A percentile compares a stretch with the other conserved stretches of the same genome.
These are phyloP conservation scores for Lodderomyces metapsilosis DNA, from an alignment of 1,139 yeast genomes.

Conservation along the genomic window DNA sequence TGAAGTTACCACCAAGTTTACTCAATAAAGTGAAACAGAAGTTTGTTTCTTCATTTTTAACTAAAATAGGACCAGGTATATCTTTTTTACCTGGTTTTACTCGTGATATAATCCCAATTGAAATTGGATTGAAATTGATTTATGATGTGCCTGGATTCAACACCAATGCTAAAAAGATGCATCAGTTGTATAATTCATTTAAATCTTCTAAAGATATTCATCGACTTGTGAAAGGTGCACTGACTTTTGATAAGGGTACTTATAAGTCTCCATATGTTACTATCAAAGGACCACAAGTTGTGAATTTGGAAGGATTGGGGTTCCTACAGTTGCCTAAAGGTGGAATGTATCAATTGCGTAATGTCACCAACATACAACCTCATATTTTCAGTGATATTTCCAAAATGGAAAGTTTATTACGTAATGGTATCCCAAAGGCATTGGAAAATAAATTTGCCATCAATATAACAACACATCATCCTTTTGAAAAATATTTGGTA, in stretches of 20 bases:
- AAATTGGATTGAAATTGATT: slow-evolving; percentile 30
- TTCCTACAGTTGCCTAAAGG: slow-evolving; percentile 42
- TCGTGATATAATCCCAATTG: slow-evolving; percentile 40
- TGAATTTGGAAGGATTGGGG: slow-evolving; percentile 62
- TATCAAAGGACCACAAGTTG: slow-evolving; percentile 42
- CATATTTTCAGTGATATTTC: slow-evolving; percentile 26
- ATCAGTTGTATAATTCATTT: slow-evolving; percentile 18
- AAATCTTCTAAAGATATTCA: slow-evolving; percentile 30
- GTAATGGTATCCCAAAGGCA: slow-evolving; percentile 14
- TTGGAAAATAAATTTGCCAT: slow-evolving; percentile 32
- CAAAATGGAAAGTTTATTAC: slow-evolving; percentile 25
- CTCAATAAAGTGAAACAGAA: slow-evolving; percentile 14
- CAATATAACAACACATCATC: slow-evolving; percentile 12
- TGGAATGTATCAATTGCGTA: slow-evolving; percentile 44
- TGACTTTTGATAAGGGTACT: slow-evolving; percentile 32
- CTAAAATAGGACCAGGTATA: slow-evolving; percentile 42
- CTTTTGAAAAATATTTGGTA: slow-evolving; percentile 44
- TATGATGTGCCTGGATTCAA: slow-evolving; percentile 61
- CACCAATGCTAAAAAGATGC: slow-evolving; percentile 25
- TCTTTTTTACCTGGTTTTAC: slow-evolving; percentile 60
- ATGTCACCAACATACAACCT: slow-evolving; percentile 31
- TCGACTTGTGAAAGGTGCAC: slow-evolving; percentile 35
- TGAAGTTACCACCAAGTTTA: slow-evolving; percentile 11
- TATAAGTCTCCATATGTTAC: slow-evolving; percentile 39
- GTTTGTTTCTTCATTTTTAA: slow-evolving; percentile 16